phyloP scores from a whole-genome alignment of 768 basidiomycete species.

The Roridomyces roridus region DNA sequence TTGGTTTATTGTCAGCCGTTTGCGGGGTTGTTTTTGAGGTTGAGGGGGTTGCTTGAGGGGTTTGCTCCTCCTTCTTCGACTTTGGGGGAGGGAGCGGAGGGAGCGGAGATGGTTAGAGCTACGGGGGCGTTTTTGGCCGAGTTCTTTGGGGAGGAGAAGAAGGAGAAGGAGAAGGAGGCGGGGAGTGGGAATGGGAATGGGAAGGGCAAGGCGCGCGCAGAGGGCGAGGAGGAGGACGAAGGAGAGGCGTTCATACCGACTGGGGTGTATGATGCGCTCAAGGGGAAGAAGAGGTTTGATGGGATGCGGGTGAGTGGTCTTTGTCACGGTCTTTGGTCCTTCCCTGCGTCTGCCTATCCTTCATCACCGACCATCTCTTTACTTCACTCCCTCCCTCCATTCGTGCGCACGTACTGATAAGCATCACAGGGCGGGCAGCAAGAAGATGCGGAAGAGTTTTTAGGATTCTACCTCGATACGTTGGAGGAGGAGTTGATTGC shows the following conservation, averaged over 20 bases:
- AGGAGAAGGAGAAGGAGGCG: constrained; percentile 31
- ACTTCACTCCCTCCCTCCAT: too few species aligned
- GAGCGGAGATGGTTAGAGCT: constrained; percentile 67
- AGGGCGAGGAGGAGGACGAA: constrained; percentile 49
- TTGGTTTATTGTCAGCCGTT: constrained; percentile 92
- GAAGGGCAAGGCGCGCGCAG: constrained; percentile 46
- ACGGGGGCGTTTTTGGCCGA: constrained; percentile 80
- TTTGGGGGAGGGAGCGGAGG: constrained; percentile 28
- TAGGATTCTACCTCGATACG: constrained; percentile 96
- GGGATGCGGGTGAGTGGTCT: constrained; percentile 77
- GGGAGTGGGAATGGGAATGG: constrained; percentile 35
- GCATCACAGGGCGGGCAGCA: constrained; percentile 88
- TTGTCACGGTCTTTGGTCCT: constrained; percentile 5
- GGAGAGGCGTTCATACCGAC: constrained; percentile 83
- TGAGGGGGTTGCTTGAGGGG: constrained; percentile 31
- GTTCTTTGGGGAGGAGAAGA: constrained; percentile 53
- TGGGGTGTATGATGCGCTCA: constrained; percentile 91
- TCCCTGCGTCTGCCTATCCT: constrained; percentile 1
- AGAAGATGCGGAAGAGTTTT: constrained; percentile 98
- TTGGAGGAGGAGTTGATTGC: constrained; percentile 89
- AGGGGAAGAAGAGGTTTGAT: constrained; percentile 92
- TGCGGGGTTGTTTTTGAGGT: constrained; percentile 66
- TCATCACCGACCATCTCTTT: constrained; percentile 1
- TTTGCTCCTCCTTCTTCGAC: too few species aligned
- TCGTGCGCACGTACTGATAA: background rate